Evolutionary conservation across 2,329 filamentous ascomycete species (phyloP), one percentile per base, ranked within the genome.

Genomic region (Sporothrix brasiliensis): DNA sequence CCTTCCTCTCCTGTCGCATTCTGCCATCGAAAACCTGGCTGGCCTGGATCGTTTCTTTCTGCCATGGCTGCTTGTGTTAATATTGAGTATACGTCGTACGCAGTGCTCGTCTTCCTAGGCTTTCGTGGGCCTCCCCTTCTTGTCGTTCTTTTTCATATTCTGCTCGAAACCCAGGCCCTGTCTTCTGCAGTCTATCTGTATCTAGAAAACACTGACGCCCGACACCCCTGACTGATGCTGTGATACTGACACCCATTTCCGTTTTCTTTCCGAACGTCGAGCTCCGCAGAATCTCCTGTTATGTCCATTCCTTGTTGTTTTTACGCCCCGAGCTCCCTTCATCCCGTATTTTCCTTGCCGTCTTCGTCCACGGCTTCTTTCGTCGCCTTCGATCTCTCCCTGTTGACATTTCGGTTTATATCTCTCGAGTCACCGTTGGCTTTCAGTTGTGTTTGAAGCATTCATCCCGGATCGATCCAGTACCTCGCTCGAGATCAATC

Each of bases 401-500:
- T 41, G 34, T 41, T 3, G 7, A 60, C 21, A 60, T 60, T 41
- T 60, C 56, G 6, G 56, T 60, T 41, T 30, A 60, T 60, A 19
- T 60, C 56, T 52, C 5, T 10, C 50, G 21, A 24, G 21, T 34
- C 56, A 41, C 56, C 56, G 10, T 21, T n/a, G 19, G 16, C 41
- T 60, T n/a, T 60, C 56, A 11, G 56, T 21, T 60, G 56, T 60
- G 56, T 41, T 60, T 60, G 41, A 30, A 21, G 34, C 56, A 60
- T 60, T 34, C 19, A 39, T 41, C n/a, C 56, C 19, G 56, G 34
- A 34, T 41, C 34, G 34, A 41, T 41, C 34, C 41, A 34, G 41
- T 47, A 14, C 14, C 13, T 47, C 11, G 41, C 3, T 56, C 27
- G 27, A 27, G 2, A 27, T 27, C 27, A 27, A 27, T 27, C 27